A percentile compares a stretch with the other conserved stretches of the same genome.
These are phyloP conservation scores for Talaromyces sp. DNA, from an alignment of 2,329 filamentous ascomycete species.

Conservation along the genomic window DNA sequence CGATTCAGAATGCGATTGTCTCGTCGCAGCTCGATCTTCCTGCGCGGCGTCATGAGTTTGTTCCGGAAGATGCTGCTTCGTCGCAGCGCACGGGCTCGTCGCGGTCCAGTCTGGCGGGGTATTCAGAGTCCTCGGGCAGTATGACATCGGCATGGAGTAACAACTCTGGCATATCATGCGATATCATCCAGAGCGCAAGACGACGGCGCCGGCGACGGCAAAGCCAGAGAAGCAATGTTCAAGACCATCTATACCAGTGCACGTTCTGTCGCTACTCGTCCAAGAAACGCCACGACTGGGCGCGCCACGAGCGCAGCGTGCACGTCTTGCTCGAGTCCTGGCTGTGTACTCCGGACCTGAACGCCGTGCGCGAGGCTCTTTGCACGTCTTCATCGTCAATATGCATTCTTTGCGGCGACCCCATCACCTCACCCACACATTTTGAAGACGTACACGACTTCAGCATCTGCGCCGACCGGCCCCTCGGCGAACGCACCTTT, in stretches of 20 bases:
- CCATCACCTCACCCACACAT: constrained; percentile 38
- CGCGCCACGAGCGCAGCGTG: constrained; percentile 45
- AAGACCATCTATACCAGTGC: constrained; percentile 33
- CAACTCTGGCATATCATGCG: constrained; percentile 15
- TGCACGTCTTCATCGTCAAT: neutral
- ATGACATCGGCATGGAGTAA: constrained; percentile 29
- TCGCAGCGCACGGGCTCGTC: constrained; percentile 24
- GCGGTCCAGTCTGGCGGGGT: constrained; percentile 24
- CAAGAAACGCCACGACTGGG: constrained; percentile 47
- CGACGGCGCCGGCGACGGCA: neutral
- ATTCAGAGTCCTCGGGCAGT: constrained; percentile 26
- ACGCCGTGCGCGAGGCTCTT: constrained; percentile 12
- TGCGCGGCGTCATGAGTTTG: constrained; percentile 20
- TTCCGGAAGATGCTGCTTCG: constrained; percentile 15
- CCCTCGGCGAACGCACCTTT: constrained; percentile 47
- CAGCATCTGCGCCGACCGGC: constrained; percentile 46
- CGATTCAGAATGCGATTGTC: constrained; percentile 34
- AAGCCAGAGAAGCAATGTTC: constrained; percentile 7
- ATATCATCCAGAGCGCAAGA: constrained; percentile 13
- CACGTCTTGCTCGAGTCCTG: constrained; percentile 44
- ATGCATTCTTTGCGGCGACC: constrained; percentile 46
- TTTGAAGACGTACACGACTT: constrained; percentile 47
- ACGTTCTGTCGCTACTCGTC: constrained; percentile 47
- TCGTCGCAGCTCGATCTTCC: neutral
- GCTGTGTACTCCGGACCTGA: constrained; percentile 23